Evolutionary conservation across 2,329 filamentous ascomycete genomes (phyloP), one percentile per base, ranked within the genome.

Genomic region (Alternaria brassicae): DNA sequence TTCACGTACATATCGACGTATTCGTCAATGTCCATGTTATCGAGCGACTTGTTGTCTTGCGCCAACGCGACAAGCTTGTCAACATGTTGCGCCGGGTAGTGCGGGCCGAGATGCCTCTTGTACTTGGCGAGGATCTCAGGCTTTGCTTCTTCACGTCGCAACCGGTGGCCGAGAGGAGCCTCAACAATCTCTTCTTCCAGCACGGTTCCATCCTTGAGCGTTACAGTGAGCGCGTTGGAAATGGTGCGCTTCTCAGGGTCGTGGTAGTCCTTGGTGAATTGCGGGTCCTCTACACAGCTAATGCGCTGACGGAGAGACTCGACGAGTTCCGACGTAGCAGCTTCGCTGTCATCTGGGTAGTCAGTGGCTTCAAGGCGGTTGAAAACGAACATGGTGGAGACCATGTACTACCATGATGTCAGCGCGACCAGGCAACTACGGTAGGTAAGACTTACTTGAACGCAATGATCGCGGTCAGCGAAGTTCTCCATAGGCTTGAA

Each of bases 401-500:
- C 91, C 95, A 99, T 99, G 88, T 99, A 99, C 80, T 85, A 62
- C 42, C 42, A 59, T 19, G 51, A 40, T 56, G 55, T 78, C 49
- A 77, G 72, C 61, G n/a, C 3, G 17, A 27, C 12, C n/a, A 48
- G 21, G 51, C 21, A 27, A 12, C 30, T n/a, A 28, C 25, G 7
- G 23, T 37, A n/a, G 17, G 4, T 23, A 44, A 47, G 45, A 60
- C 75, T 62, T 75, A 84, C 82, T 84, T 98, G 95, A 70, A 99
- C 94, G 83, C 95, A 99, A 87, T 99, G 95, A 82, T 99, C 95
- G 76, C 95, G 93, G 83, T 99, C 95, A 76, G 95, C 95, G 58
- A 98, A 99, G 88, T 99, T 99, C 85, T 97, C 93, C 92, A 99
- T 96, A 72, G 93, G 89, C 87, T 97, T 98, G 87, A 97, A 96